Conservation (phyloP, 208 protist species). For the Tritrichomonas foetus region DNA sequence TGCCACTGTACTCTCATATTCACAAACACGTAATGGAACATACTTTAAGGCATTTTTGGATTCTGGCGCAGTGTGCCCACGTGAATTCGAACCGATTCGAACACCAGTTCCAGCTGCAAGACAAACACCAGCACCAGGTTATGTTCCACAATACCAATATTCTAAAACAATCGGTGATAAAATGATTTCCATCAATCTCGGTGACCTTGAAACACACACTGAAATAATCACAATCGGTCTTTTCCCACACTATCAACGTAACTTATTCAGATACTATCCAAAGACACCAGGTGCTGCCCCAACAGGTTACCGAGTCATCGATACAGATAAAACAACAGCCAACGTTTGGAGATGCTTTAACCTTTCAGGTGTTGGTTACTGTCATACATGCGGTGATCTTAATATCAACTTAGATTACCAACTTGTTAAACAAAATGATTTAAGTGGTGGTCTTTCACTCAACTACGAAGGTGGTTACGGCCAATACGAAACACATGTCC, state of each 20-base stretch:
- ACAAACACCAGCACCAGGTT: neutral
- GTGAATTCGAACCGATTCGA: neutral
- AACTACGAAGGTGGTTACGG: constrained; percentile 6
- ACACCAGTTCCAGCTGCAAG: neutral
- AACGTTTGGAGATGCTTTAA: neutral
- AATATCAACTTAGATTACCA: neutral
- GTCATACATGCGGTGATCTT: neutral
- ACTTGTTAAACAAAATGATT: neutral
- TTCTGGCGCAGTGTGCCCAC: neutral
- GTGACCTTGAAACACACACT: neutral
- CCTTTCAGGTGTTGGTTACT: neutral
- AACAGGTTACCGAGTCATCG: neutral
- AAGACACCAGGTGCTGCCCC: neutral
- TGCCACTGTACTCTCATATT: neutral
- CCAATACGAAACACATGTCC: neutral
- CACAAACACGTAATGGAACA: neutral
- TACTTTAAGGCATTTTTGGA: neutral
- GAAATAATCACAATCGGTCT: neutral
- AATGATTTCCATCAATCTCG: neutral
- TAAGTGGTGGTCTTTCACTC: neutral
- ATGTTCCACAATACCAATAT: neutral
- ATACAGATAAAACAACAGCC: neutral
- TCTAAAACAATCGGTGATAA: neutral
- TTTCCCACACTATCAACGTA: neutral
- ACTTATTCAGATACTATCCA: neutral